Evolutionary conservation across 306 rosid genomes (phyloP), one percentile per base, ranked within the genome.

Genomic region (Castanea mollissima): DNA sequence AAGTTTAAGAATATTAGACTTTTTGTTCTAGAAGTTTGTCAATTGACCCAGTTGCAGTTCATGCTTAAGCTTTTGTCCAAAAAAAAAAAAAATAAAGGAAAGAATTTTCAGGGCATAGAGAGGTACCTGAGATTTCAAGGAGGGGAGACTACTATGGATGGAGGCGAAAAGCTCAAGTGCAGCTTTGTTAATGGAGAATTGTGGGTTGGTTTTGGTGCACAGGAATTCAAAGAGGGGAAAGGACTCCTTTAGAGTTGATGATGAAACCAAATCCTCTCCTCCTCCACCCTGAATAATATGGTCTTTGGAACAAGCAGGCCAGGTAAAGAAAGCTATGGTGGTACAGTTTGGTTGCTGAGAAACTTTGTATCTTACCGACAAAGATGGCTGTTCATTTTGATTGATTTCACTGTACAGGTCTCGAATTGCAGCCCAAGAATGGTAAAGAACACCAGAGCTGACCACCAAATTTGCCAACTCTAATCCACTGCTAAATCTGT

Each of bases 401-500:
- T 4, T 20, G 10, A 27, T 8, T 18, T 6, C 41, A 74, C 71
- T 46, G 35, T 63, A 20, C 16, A 1, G 63, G 6, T 64, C 59
- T n/a, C 46, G 9, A 52, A 84, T 78, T 2, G 76, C 78, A 0
- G 5, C 23, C 92, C 88, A 89, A 16, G 90, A 31, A 58, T 19
- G 81, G 38, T 2, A 5, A 8, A 84, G 86, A 21, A 87, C 12
- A 64, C 32, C 80, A 76, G 93, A 83, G 56, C 74, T 71, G 29
- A 85, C 80, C 13, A 80, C 57, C 20, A 81, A 72, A 49, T 64
- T 56, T 4, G 85, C 95, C 20, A 54, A 51, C 63, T 81, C 88
- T 1, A 72, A 41, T 25, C 98, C 98, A 62, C 76, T 55, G 88
- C 89, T 86, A 58, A 88, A 89, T 55, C 96, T 93, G 82, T 35